Evolutionary conservation across 225 moss, liverwort and hornwort species (phyloP).

Genomic region (Asterella californica): DNA sequence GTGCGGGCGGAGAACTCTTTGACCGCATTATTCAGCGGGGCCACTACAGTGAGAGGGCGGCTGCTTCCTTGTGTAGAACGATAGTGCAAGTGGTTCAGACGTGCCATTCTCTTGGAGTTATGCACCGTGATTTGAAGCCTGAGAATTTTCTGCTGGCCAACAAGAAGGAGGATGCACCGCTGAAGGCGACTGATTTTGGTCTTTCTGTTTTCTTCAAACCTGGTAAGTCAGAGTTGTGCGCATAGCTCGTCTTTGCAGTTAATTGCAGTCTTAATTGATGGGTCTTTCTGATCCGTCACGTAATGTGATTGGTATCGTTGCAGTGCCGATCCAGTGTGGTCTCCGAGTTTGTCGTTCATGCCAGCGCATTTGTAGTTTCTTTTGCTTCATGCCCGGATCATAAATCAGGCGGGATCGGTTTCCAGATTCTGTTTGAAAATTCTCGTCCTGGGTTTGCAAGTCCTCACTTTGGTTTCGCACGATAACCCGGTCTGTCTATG

Average conservation of each 20-base stretch:
- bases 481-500: not conserved
- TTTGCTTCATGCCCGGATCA: not conserved
- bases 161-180: constrained; percentile 54
- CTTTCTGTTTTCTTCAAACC: constrained; percentile 56
- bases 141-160: constrained; percentile 56
- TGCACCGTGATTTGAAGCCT: constrained; percentile 60
- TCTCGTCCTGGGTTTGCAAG: not conserved
- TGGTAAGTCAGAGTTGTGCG: constrained; percentile 25
- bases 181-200: constrained; percentile 61
- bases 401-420: not conserved
- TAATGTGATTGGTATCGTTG: constrained; percentile 14
- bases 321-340: not conserved
- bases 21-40: constrained; percentile 57
- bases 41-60: constrained; percentile 57
- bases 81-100: constrained; percentile 56
- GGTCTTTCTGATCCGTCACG: not conserved
- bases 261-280: not conserved
- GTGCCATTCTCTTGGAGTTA: constrained; percentile 54
- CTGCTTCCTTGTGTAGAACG: constrained; percentile 46
- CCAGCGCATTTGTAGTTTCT: not conserved
- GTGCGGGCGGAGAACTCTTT: constrained; percentile 58
- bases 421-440: not conserved
- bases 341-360: not conserved
- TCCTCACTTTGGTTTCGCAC: not conserved
- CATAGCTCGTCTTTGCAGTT: not conserved